A percentile compares a stretch with the other conserved stretches of the same genome.
phyloP scores from a whole-genome alignment of 1,139 yeast species.

The Geotrichum aggregatum region DNA sequence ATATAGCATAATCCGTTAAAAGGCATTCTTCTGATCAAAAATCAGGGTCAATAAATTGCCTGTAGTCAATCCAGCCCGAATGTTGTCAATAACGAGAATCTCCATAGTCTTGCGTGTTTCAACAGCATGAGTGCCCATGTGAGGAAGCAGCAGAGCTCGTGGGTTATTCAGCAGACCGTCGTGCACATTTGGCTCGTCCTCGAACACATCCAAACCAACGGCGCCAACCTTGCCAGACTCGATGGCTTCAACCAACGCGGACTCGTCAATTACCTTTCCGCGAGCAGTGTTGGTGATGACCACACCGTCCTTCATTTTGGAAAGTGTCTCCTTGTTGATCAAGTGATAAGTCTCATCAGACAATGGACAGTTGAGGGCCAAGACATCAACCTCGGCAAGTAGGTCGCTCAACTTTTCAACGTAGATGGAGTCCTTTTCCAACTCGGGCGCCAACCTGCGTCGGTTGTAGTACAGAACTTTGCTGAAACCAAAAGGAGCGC shows the following conservation, averaged over 20 bases:
- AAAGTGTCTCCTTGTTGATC: slow-evolving; percentile 50
- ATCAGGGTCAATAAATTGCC: slow-evolving; percentile 55
- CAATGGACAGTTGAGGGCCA: slow-evolving; percentile 63
- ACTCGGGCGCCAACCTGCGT: slow-evolving; percentile 48
- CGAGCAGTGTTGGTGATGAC: slow-evolving; percentile 63
- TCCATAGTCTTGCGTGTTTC: slow-evolving; percentile 60
- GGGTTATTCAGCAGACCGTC: slow-evolving; percentile 37
- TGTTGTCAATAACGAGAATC: slow-evolving; percentile 48
- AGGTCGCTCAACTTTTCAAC: slow-evolving; percentile 53
- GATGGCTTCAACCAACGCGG: slow-evolving; percentile 64
- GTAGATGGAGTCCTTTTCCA: slow-evolving; percentile 51
- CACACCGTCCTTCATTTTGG: slow-evolving; percentile 64
- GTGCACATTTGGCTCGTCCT: slow-evolving; percentile 61
- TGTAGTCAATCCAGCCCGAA: slow-evolving; percentile 44
- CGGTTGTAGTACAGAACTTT: slow-evolving; percentile 65
- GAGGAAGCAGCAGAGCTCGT: slow-evolving; percentile 59
- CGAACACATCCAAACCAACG: slow-evolving; percentile 82
- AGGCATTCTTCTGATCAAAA: slow-evolving; percentile 36
- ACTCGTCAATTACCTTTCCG: slow-evolving; percentile 69
- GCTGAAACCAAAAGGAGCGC: slow-evolving; percentile 58
- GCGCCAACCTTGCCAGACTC: slow-evolving; percentile 61
- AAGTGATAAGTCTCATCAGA: slow-evolving; percentile 50
- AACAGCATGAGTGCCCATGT: slow-evolving; percentile 59
- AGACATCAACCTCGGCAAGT: slow-evolving; percentile 52
- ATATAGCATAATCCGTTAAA: too few species aligned